Base-by-base conservation (phyloP, 768 basidiomycete genomes). In the Hericium coralloides region DNA sequence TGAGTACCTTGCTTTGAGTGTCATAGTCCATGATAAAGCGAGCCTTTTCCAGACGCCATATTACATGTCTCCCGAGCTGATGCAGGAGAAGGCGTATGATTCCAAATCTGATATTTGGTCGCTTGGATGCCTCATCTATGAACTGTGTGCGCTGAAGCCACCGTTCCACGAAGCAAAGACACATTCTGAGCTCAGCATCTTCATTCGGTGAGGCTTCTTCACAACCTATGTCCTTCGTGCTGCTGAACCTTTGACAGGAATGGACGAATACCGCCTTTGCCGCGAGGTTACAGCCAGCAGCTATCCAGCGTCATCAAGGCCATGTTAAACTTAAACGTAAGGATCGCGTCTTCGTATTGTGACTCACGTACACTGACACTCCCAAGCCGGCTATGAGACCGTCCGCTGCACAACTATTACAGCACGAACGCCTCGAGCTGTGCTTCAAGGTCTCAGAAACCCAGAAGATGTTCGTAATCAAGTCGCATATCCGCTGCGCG, bases 101-200 rank as follows among this genome's bases (percentile, higher is more conserved):
- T 88, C 92, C 7, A 99, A 98, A 73, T 93, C 91, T 0, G 97
- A 99, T 66, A 98, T 99, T 50, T 99, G 97, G 97, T 95, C 92
- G 4, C 78, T 98, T 26, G 97, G 97, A 1, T 99, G 97, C 72
- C 79, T 98, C 31, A 91, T 98, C 23, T 98, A 91, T 69, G 97
- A 98, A 72, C 81, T 98, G 39, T 98, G 95, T 61, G 93, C 95
- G 0, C 77, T 94, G 54, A 89, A 89, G 64, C 94, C 94, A 0
- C 94, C 93, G 5, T 97, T 97, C 66, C 88, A 94, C 63, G 92
- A 92, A 69, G 92, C 94, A 1, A 87, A 91, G 69, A 95, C 93
- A 0, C 92, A 95, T 59, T 77, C 81, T 1, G 92, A 95, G 66
- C 77, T 95, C 12, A 89, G 87, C 57, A 84, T 85, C 57, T 79